A percentile compares a stretch with the other conserved stretches of the same genome.
phyloP scores from a whole-genome alignment of 1,284 basidiomycete genomes.

The Jaminaea rosea region DNA sequence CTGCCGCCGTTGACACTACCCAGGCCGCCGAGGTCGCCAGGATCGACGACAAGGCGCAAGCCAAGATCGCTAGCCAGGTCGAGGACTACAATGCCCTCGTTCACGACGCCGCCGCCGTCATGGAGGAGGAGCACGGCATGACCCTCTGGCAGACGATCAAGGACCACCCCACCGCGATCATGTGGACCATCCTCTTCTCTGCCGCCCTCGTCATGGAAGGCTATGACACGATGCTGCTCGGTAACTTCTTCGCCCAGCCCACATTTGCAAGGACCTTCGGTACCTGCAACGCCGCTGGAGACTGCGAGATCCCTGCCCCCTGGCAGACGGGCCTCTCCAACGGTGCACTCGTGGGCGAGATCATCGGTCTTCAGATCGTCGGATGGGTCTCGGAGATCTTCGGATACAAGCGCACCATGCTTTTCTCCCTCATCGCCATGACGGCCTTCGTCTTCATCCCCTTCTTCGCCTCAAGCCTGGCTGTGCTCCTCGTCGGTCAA shows the following conservation, averaged over 20 bases:
- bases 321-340: slow-evolving; percentile 49
- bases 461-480: slow-evolving; percentile 48
- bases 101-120: slow-evolving; percentile 47
- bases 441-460: slow-evolving; percentile 45
- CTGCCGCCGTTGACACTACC: background rate
- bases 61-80: slow-evolving; percentile 25
- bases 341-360: slow-evolving; percentile 23
- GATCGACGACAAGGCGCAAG: slow-evolving; percentile 27
- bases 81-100: slow-evolving; percentile 44
- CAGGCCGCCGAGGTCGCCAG: slow-evolving; percentile 18
- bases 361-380: slow-evolving; percentile 49
- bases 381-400: slow-evolving; percentile 48
- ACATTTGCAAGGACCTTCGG: slow-evolving; percentile 44
- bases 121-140: slow-evolving; percentile 48
- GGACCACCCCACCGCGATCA: slow-evolving; percentile 50
- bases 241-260: slow-evolving; percentile 48
- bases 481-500: slow-evolving; percentile 47
- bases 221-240: slow-evolving; percentile 33
- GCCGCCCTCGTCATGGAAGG: slow-evolving; percentile 52
- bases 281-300: slow-evolving; percentile 23
- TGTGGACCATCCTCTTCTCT: slow-evolving; percentile 50
- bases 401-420: slow-evolving; percentile 48
- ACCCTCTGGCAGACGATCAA: slow-evolving; percentile 47
- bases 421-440: slow-evolving; percentile 44
- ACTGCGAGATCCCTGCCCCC: slow-evolving; percentile 48